Evolutionary conservation across 1,284 basidiomycete genomes (phyloP).

Genomic region (Pulveroboletus sp.): DNA sequence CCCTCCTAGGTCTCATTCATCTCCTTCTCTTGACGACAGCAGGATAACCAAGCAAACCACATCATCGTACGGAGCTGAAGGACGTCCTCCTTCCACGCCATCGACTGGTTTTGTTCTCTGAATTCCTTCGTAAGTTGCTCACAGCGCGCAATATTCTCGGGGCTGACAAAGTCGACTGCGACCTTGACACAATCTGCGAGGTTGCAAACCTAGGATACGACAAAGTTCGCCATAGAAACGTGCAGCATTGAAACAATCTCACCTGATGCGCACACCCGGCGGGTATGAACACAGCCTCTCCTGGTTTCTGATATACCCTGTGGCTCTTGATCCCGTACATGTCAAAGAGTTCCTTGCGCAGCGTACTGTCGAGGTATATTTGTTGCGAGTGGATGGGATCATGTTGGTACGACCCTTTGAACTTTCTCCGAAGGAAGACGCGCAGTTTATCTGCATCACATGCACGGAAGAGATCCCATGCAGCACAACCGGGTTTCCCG

Average conservation of each 20-base stretch:
- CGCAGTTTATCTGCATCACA: conserved; percentile 82
- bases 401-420: conserved; percentile 51
- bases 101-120: conserved; percentile 80
- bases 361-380: conserved; percentile 76
- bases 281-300: conserved; percentile 95
- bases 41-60: conserved; percentile 89
- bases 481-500: conserved; percentile 77
- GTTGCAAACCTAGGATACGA: conserved; percentile 65
- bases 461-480: conserved; percentile 89
- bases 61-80: conserved; percentile 89
- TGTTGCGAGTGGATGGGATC: conserved; percentile 93
- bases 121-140: conserved; percentile 87
- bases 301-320: conserved; percentile 85
- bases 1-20: conserved; percentile 35
- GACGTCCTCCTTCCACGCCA: conserved; percentile 93
- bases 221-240: neutral
- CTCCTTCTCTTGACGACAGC: conserved; percentile 51
- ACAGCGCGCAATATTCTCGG: conserved; percentile 86
- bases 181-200: conserved; percentile 93
- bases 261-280: conserved; percentile 96
- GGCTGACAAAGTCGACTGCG: conserved; percentile 94
- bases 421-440: conserved; percentile 65
- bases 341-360: conserved; percentile 70
- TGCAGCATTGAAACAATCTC: conserved; percentile 27
- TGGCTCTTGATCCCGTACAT: conserved; percentile 74